phyloP scores from a whole-genome alignment of 306 rosid genomes.

The Cicer arietinum region DNA sequence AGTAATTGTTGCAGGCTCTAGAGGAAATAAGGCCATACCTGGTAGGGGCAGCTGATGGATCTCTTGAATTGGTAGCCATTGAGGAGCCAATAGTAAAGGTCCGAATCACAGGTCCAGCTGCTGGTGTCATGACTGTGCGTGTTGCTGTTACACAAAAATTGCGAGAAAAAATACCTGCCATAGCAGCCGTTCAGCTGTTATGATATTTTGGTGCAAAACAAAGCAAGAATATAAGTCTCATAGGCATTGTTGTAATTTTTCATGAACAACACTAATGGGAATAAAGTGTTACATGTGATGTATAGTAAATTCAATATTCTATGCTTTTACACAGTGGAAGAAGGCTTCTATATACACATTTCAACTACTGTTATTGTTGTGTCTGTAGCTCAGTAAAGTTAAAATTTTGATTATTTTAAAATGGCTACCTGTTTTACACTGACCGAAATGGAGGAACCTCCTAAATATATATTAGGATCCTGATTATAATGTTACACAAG shows the following conservation, averaged over 20 bases:
- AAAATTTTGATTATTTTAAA: neutral
- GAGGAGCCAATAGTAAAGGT: slow-evolving; percentile 87
- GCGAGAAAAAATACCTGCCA: slow-evolving; percentile 88
- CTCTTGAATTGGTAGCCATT: slow-evolving; percentile 83
- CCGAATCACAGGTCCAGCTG: slow-evolving; percentile 72
- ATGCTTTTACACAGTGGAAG: slow-evolving; percentile 29
- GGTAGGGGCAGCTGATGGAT: slow-evolving; percentile 85
- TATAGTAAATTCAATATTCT: slow-evolving; percentile 39
- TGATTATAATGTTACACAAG: neutral
- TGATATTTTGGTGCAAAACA: slow-evolving; percentile 42
- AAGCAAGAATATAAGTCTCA: slow-evolving; percentile 13
- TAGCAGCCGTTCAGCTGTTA: slow-evolving; percentile 86
- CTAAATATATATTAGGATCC: neutral
- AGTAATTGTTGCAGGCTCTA: slow-evolving; percentile 63
- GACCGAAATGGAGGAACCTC: neutral
- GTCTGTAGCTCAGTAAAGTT: slow-evolving; percentile 1
- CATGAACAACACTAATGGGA: slow-evolving; percentile 21
- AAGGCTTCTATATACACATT: slow-evolving; percentile 11
- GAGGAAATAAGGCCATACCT: slow-evolving; percentile 97
- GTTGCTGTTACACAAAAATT: slow-evolving; percentile 95
- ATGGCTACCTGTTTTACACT: neutral
- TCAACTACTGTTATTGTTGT: neutral
- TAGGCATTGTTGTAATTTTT: slow-evolving; percentile 42
- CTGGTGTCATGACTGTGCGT: slow-evolving; percentile 90
- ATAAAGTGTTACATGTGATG: slow-evolving; percentile 37